Evolutionary conservation across 306 rosid species (phyloP).

Genomic region (Crotalaria pallida): DNA sequence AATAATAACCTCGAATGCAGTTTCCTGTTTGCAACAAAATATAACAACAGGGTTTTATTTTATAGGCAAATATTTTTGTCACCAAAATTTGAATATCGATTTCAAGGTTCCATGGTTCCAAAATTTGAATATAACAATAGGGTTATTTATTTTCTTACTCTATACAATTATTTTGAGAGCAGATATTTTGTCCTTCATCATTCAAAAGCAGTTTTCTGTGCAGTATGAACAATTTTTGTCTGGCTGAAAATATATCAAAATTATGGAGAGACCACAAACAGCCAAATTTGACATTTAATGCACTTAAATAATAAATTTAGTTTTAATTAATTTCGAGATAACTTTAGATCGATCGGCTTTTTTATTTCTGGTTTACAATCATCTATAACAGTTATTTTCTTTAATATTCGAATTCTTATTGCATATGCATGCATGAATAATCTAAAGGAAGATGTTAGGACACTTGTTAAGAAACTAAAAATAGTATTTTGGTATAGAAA

Average conservation of each 20-base stretch:
- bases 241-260: conserved; percentile 33
- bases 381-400: background rate
- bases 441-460: too few relatives aligned
- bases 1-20: background rate
- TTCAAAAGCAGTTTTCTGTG: conserved; percentile 22
- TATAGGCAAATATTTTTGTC: conserved; percentile 22
- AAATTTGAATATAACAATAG: background rate
- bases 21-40: background rate
- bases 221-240: conserved; percentile 31
- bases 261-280: conserved; percentile 25
- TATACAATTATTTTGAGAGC: conserved; percentile 17
- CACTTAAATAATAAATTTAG: background rate
- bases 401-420: background rate
- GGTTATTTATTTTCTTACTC: background rate
- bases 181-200: conserved; percentile 25
- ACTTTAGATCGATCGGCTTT: too few relatives aligned
- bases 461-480: too few relatives aligned
- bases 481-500: too few relatives aligned
- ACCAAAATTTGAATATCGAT: too few relatives aligned
- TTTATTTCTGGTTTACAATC: too few relatives aligned
- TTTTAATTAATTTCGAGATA: background rate
- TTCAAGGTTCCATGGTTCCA: too few relatives aligned
- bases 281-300: conserved; percentile 37
- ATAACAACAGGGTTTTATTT: background rate
- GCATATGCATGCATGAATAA: too few relatives aligned